Base-by-base conservation (phyloP, 768 basidiomycete species). In the Suillus occidentalis region DNA sequence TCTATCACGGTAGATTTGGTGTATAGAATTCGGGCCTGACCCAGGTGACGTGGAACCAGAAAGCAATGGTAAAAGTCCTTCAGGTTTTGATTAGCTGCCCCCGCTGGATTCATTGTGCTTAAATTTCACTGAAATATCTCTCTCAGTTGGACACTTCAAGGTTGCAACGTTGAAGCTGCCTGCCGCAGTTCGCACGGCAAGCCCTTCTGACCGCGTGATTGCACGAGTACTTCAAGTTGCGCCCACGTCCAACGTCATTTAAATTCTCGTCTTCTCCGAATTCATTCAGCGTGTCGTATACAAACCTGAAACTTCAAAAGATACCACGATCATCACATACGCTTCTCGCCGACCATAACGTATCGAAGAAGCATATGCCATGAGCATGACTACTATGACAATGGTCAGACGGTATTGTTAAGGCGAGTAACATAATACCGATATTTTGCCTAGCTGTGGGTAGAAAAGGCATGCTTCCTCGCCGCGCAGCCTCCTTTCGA, bases 401-500 rank as follows among this genome's bases (percentile, higher is more conserved):
- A 61, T 60, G 66, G 72, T 75, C 63, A 70, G 73, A 53, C 53
- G 25, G 57, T 37, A 28, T 37, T 39, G 49, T 45, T 13, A 42
- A 45, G 1, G 22, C n/a, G 16, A 42, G 42, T 39, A 28, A 8
- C 13, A 22, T 25, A 25, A 28, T 45, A 16, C 65, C 69, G 20
- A 72, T 58, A 40, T 42, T 12, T 9, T 31, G 22, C 53, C 20
- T 55, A 45, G 42, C 37, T 63, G 66, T 50, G 55, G 31, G 16
- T 72, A 55, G 68, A 65, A 52, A 65, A 36, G 36, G 66, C 50
- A n/a, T 70, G 68, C 36, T 56, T 50, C 34, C 47, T 63, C 20
- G 63, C 20, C 6, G 62, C 16, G 34, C 45, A 47, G 31, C 36
- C 18, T 8, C 64, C 68, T 22, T 62, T 37, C 65, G 49, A 53